These are phyloP conservation scores for Botrytis squamosa DNA, from an alignment of 2,329 filamentous ascomycete genomes.

Conservation along the genomic window DNA sequence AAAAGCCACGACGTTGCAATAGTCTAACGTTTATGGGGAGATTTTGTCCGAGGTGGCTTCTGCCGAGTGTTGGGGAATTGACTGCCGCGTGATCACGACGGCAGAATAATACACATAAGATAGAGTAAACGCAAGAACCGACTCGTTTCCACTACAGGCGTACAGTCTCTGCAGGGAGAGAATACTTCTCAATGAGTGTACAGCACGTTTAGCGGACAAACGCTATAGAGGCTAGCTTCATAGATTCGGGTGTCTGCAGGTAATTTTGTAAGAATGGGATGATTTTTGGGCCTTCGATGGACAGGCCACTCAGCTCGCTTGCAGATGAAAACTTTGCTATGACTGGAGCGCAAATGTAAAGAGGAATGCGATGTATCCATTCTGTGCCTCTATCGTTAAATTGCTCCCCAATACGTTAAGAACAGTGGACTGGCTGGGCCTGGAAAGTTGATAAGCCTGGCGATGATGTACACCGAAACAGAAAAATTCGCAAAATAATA, in stretches of 20 bases:
- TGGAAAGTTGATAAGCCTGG: not conserved
- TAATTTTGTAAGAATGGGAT: conserved; percentile 10
- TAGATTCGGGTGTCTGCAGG: conserved; percentile 12
- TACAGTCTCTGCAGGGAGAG: not conserved
- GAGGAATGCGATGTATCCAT: conserved; percentile 1
- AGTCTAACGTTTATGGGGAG: conserved; percentile 13
- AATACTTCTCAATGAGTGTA: not conserved
- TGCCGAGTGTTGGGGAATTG: conserved; percentile 10
- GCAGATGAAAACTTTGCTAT: not conserved
- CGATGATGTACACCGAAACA: not conserved
- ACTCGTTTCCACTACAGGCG: not conserved
- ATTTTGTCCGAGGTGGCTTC: conserved; percentile 8
- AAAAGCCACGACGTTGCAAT: conserved; percentile 17
- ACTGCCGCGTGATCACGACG: conserved; percentile 15
- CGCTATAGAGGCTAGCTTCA: not conserved
- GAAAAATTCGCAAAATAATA: not conserved
- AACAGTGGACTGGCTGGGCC: not conserved
- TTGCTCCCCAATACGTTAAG: not conserved
- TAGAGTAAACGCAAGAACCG: conserved; percentile 1
- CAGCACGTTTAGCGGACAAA: not conserved
- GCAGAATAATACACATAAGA: not conserved
- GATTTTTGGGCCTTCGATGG: not conserved
- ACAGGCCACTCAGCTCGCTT: conserved; percentile 4
- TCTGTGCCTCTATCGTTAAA: not conserved
- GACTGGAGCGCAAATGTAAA: conserved; percentile 9